phyloP scores from a whole-genome alignment of 345 rosid species.

The Syzygium jambos region DNA sequence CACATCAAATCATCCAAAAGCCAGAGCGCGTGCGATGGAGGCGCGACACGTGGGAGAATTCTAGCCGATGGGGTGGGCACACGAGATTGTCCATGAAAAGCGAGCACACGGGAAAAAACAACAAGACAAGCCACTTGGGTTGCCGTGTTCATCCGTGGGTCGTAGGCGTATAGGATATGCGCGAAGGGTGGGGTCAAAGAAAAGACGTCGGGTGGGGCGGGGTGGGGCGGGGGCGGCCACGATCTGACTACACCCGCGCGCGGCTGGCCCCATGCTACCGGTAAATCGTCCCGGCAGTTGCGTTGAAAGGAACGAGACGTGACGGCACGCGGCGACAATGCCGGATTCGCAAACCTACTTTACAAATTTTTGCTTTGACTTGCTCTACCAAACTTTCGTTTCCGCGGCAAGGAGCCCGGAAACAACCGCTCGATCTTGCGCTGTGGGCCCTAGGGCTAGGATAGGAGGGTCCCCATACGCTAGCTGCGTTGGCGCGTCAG shows the following conservation, averaged over 20 bases:
- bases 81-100: background rate
- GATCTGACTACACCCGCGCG: rapidly evolving
- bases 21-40: background rate
- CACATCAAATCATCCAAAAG: background rate
- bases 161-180: background rate
- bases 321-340: background rate
- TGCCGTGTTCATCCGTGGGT: background rate
- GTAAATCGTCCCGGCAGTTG: background rate
- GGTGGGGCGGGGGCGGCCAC: background rate
- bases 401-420: background rate
- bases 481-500: background rate
- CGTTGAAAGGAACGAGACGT: background rate
- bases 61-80: background rate
- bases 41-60: background rate
- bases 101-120: too few species aligned
- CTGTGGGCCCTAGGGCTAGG: background rate
- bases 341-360: background rate
- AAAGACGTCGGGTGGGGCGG: background rate
- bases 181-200: background rate
- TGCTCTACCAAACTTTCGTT: background rate
- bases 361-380: background rate
- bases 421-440: background rate
- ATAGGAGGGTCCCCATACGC: background rate
- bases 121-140: background rate
- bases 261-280: background rate